phyloP scores from a whole-genome alignment of 192 early-diverging fungal species.

The Spizellomyces sp. region DNA sequence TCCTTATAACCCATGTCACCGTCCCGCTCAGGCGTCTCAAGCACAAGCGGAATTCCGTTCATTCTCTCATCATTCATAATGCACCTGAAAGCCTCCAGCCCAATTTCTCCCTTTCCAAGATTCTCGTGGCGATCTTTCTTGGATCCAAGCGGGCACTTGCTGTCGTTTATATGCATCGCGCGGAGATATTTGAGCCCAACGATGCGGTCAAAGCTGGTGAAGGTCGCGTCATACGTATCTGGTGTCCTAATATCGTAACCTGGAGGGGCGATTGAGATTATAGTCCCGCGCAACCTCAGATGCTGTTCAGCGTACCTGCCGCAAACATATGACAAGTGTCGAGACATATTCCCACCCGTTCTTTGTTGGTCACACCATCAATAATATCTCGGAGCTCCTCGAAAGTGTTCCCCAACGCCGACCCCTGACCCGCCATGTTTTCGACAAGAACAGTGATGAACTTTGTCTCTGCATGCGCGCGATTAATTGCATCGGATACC shows the following conservation, averaged over 20 bases:
- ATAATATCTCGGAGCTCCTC: slow-evolving; percentile 51
- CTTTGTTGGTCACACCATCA: slow-evolving; percentile 46
- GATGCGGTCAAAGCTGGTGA: slow-evolving; percentile 41
- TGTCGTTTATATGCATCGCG: slow-evolving; percentile 62
- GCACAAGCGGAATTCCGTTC: slow-evolving; percentile 50
- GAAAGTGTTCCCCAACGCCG: slow-evolving; percentile 50
- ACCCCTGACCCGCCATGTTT: slow-evolving; percentile 59
- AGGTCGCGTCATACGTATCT: slow-evolving; percentile 45
- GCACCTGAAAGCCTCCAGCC: slow-evolving; percentile 51
- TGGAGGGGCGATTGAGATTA: background rate
- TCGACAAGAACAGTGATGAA: slow-evolving; percentile 52
- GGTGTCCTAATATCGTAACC: slow-evolving; percentile 58
- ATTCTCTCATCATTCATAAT: slow-evolving; percentile 59
- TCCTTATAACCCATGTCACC: slow-evolving; percentile 26
- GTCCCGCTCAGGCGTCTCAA: slow-evolving; percentile 54
- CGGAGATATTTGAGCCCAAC: slow-evolving; percentile 53
- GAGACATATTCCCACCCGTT: slow-evolving; percentile 59
- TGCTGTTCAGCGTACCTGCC: slow-evolving; percentile 34
- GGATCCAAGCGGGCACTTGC: slow-evolving; percentile 39
- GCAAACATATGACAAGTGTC: slow-evolving; percentile 65
- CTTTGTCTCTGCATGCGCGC: slow-evolving; percentile 38
- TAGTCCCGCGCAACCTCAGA: slow-evolving; percentile 4
- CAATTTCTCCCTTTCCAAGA: slow-evolving; percentile 58
- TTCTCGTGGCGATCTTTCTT: slow-evolving; percentile 56
- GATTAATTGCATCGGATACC: slow-evolving; percentile 52